Conservation (phyloP, 148 eudicot species). For the Amaranthus hypochondriacus region DNA sequence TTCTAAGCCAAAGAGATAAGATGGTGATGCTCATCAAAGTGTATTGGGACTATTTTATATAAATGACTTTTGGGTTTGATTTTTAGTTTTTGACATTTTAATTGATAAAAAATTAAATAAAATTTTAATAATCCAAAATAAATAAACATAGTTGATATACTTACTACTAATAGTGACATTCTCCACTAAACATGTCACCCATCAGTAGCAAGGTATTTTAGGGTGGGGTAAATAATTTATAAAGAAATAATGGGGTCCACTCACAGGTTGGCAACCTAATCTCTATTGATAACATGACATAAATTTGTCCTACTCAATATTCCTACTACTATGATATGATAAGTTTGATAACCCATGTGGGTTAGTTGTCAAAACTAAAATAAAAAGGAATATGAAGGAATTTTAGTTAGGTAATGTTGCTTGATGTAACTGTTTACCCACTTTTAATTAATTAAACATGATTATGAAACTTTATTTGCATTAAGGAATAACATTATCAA, state of each 20-base stretch:
- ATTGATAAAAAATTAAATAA: too few species aligned
- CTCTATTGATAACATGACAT: neutral
- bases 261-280: conserved; percentile 10
- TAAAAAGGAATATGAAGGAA: neutral
- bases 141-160: too few species aligned
- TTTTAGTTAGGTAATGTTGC: conserved; percentile 7
- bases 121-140: too few species aligned
- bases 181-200: too few species aligned
- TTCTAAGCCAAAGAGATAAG: conserved; percentile 12
- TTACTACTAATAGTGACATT: too few species aligned
- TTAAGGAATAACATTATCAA: too few species aligned
- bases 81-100: too few species aligned
- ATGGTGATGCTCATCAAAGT: neutral
- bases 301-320: conserved; percentile 1
- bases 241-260: too few species aligned
- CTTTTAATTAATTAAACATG: neutral
- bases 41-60: neutral
- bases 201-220: too few species aligned
- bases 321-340: conserved; percentile 8
- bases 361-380: conserved; percentile 8
- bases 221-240: too few species aligned
- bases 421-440: conserved; percentile 6
- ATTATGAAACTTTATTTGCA: too few species aligned
- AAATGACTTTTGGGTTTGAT: too few species aligned
- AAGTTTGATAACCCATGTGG: conserved; percentile 7